Evolutionary conservation across 768 basidiomycete genomes (phyloP).

Genomic region (Hygrophorus russula): DNA sequence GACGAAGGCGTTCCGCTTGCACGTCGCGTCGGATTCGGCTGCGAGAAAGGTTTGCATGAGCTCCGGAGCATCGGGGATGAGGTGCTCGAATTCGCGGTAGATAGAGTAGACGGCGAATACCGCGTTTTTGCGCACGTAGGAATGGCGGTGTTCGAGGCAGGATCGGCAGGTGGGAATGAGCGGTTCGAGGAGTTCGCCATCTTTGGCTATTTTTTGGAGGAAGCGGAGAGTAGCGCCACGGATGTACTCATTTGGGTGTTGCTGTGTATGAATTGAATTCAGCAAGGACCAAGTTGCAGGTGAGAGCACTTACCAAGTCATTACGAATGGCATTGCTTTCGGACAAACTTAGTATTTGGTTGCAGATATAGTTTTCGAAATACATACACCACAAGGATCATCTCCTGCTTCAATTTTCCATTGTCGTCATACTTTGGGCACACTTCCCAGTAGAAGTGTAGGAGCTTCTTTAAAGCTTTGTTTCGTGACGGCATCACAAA

Average conservation of each 20-base stretch:
- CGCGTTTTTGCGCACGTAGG: constrained; percentile 96
- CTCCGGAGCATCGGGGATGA: constrained; percentile 94
- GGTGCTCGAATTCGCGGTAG: constrained; percentile 86
- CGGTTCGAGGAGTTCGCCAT: constrained; percentile 90
- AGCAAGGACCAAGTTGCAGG: background rate
- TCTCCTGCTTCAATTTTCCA: constrained; percentile 98
- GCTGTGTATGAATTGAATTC: constrained; percentile 31
- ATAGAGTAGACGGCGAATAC: constrained; percentile 94
- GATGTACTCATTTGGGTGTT: constrained; percentile 99
- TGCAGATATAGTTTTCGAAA: background rate
- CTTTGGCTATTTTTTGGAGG: constrained; percentile 90
- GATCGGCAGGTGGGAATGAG: constrained; percentile 87
- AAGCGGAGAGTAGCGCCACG: constrained; percentile 95
- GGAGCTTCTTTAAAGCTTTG: constrained; percentile 93
- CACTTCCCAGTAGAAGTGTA: constrained; percentile 96
- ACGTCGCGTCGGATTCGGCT: constrained; percentile 92
- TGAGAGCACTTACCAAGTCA: constrained; percentile 61
- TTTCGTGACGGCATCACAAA: constrained; percentile 91
- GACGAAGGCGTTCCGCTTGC: constrained; percentile 95
- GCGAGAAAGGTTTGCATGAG: constrained; percentile 93
- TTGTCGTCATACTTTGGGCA: constrained; percentile 96
- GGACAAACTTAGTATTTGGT: constrained; percentile 7
- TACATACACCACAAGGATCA: constrained; percentile 96
- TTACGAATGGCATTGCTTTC: constrained; percentile 91
- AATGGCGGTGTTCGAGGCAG: constrained; percentile 95